Conservation (phyloP, 495 filamentous ascomycete genomes). For the Antarctomyces pellizariae region DNA sequence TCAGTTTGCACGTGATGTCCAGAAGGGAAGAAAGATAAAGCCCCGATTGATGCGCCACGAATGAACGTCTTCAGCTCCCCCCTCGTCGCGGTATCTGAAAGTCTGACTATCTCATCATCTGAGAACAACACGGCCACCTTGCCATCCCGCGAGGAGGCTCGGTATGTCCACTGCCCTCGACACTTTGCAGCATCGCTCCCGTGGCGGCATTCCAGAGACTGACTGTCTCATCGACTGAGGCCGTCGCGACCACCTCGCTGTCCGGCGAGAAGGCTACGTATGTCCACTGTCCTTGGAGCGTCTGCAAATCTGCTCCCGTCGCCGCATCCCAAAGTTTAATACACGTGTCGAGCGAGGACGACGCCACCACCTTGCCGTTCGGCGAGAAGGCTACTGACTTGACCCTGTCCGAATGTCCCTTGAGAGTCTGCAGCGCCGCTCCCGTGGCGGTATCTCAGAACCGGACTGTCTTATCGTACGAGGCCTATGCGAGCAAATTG, state of each 20-base stretch:
- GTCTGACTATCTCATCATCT: conserved; percentile 2
- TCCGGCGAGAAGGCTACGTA: conserved; percentile 18
- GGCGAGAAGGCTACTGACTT: conserved; percentile 4
- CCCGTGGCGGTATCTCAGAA: conserved; percentile 16
- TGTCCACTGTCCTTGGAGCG: conserved; percentile 16
- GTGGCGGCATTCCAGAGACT: conserved; percentile 9
- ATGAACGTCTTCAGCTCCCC: no score
- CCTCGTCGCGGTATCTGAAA: no score
- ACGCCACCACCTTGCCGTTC: conserved; percentile 6
- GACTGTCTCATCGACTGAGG: conserved; percentile 5
- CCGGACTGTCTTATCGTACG: conserved; percentile 9
- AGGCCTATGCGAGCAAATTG: conserved; percentile 1
- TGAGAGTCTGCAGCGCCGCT: conserved; percentile 2
- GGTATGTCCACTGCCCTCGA: conserved; percentile 18
- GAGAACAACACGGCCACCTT: conserved; percentile 3
- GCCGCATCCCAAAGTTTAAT: conserved; percentile 8
- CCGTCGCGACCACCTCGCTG: conserved; percentile 8
- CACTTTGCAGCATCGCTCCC: conserved; percentile 32
- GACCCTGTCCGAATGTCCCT: conserved; percentile 27
- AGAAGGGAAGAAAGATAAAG: no score
- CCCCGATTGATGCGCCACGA: no score
- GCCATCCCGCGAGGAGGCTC: conserved; percentile 7
- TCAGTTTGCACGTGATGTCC: no score
- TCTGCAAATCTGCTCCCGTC: conserved; percentile 32
- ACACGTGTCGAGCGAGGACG: conserved; percentile 1